Evolutionary conservation across 306 rosid genomes (phyloP).

Genomic region (Lotus japonicus): DNA sequence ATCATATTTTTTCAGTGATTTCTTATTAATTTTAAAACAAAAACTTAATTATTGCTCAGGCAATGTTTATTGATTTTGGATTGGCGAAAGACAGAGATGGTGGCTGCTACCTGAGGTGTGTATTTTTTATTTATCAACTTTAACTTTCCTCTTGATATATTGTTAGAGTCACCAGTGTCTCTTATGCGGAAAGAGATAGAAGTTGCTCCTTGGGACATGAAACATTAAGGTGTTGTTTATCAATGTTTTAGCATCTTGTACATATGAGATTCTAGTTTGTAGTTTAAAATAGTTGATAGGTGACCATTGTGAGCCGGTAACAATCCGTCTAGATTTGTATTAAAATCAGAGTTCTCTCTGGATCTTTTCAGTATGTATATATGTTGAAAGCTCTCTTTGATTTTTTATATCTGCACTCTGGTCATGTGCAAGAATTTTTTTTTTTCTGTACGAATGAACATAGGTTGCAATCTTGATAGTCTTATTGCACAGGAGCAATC

Average conservation of each 20-base stretch:
- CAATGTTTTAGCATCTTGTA: constrained; percentile 4
- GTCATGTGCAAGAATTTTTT: neutral
- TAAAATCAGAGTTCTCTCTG: neutral
- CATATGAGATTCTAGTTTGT: neutral
- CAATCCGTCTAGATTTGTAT: neutral
- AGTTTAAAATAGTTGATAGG: neutral
- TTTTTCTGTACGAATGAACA: neutral
- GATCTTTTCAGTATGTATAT: neutral
- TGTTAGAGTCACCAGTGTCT: neutral
- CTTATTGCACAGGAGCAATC: too few species aligned
- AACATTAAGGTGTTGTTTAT: constrained; percentile 1
- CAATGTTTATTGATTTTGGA: constrained; percentile 96
- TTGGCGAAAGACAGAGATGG: constrained; percentile 93
- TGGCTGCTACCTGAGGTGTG: constrained; percentile 80
- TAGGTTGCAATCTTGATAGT: neutral
- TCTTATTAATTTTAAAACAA: neutral
- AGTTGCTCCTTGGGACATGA: constrained; percentile 2
- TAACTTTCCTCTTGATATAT: neutral
- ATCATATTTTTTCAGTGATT: neutral
- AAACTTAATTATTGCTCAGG: constrained; percentile 39
- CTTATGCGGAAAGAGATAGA: constrained; percentile 6
- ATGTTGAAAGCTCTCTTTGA: neutral
- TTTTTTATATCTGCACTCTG: neutral
- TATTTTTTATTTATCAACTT: neutral
- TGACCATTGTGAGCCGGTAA: neutral